phyloP scores from a whole-genome alignment of 2,329 filamentous ascomycete species.

The Beauveria australis region DNA sequence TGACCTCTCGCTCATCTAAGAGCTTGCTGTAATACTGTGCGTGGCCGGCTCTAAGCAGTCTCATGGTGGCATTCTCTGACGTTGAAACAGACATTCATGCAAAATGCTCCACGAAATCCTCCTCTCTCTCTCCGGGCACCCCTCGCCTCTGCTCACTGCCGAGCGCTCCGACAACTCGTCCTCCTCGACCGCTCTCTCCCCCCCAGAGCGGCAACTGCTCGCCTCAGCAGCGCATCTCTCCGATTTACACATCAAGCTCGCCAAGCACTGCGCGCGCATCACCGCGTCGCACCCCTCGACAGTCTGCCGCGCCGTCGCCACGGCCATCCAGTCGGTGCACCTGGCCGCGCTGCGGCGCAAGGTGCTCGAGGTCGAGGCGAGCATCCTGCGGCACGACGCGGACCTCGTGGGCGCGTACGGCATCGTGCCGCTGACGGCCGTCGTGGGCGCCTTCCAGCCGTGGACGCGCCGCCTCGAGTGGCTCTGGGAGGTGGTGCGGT shows the following conservation, averaged over 20 bases:
- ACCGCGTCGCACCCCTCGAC: constrained; percentile 65
- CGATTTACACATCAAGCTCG: constrained; percentile 65
- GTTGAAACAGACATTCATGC: neutral
- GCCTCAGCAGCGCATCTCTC: constrained; percentile 69
- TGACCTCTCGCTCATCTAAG: neutral
- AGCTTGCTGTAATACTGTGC: neutral
- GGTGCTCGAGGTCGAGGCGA: constrained; percentile 74
- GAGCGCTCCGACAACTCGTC: constrained; percentile 33
- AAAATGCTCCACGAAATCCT: constrained; percentile 97
- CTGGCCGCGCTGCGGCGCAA: constrained; percentile 74
- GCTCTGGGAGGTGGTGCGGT: constrained; percentile 66
- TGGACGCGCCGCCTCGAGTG: constrained; percentile 83
- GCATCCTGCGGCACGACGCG: constrained; percentile 68
- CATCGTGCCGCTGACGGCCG: constrained; percentile 80
- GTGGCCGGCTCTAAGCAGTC: neutral
- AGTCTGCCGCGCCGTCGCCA: constrained; percentile 80
- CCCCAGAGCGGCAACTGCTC: constrained; percentile 76
- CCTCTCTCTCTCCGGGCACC: constrained; percentile 89
- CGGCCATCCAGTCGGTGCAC: constrained; percentile 65
- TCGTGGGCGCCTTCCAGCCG: constrained; percentile 76
- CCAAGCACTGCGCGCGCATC: constrained; percentile 57
- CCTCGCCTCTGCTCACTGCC: constrained; percentile 72
- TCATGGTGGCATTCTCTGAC: neutral
- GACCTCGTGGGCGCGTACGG: constrained; percentile 82
- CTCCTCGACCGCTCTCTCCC: constrained; percentile 49